These are phyloP conservation scores for Hibiscus syriacus DNA, from an alignment of 345 rosid genomes.

Conservation along the genomic window DNA sequence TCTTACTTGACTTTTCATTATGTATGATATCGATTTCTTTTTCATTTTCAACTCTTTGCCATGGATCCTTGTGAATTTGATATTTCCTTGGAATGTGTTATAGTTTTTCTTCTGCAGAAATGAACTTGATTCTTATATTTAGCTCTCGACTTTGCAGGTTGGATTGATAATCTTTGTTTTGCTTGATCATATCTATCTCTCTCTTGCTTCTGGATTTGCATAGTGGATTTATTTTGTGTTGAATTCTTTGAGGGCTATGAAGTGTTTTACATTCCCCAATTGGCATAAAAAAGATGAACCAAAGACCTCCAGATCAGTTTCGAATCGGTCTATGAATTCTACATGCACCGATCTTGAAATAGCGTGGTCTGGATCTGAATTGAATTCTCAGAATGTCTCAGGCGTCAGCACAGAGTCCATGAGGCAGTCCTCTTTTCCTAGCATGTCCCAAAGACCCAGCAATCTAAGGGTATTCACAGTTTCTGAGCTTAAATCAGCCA, in stretches of 20 bases:
- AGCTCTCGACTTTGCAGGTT: background rate
- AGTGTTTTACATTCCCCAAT: slow-evolving; percentile 54
- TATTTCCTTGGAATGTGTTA: background rate
- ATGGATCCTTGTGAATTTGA: background rate
- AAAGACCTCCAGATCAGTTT: slow-evolving; percentile 33
- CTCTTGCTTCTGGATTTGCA: background rate
- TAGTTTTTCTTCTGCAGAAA: too few relatives aligned
- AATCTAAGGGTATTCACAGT: slow-evolving; percentile 68
- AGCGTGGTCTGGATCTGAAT: slow-evolving; percentile 48
- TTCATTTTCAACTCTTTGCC: background rate
- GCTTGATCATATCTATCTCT: background rate
- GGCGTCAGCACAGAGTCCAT: slow-evolving; percentile 44
- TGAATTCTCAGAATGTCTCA: slow-evolving; percentile 57
- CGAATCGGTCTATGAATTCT: slow-evolving; percentile 23
- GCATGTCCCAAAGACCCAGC: slow-evolving; percentile 40
- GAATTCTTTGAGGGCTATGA: slow-evolving; percentile 33
- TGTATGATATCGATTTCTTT: background rate
- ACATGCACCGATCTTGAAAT: slow-evolving; percentile 36
- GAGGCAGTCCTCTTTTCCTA: slow-evolving; percentile 42
- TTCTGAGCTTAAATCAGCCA: slow-evolving; percentile 67
- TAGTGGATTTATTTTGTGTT: background rate
- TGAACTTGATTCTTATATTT: background rate
- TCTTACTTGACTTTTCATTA: background rate
- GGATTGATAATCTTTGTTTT: background rate
- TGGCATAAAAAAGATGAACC: slow-evolving; percentile 21